Evolutionary conservation across 2,329 filamentous ascomycete species (phyloP).

Genomic region (Fusarium pilosicola): DNA sequence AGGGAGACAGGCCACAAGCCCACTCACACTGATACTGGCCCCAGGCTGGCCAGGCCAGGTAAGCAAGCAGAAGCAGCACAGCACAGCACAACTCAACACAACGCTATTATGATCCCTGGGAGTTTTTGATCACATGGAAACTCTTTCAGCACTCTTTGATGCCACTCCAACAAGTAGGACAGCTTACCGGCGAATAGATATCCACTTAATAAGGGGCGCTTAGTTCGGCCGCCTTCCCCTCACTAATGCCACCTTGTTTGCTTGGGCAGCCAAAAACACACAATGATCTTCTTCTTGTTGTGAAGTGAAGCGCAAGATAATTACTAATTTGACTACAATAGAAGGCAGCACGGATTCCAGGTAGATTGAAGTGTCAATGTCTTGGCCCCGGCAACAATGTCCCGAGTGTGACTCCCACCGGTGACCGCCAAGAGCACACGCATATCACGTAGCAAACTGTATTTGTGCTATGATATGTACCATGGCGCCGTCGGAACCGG

Average conservation of each 20-base stretch:
- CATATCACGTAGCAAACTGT: not conserved
- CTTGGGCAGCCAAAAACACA: conserved; percentile 31
- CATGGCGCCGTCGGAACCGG: conserved; percentile 20
- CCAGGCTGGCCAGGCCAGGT: not conserved
- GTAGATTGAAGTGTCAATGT: not conserved
- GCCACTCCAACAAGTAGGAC: conserved; percentile 26
- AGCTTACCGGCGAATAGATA: conserved; percentile 25
- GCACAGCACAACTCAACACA: not conserved
- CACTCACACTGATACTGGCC: conserved; percentile 27
- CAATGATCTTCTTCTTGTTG: conserved; percentile 8
- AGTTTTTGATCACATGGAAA: conserved; percentile 37
- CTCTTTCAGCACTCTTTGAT: conserved; percentile 20
- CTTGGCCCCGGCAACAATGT: conserved; percentile 33
- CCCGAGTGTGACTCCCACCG: conserved; percentile 32
- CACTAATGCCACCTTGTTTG: conserved; percentile 46
- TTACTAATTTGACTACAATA: not conserved
- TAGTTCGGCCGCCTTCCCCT: conserved; percentile 34
- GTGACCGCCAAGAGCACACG: conserved; percentile 13
- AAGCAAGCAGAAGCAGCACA: conserved; percentile 10
- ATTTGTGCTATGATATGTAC: not conserved
- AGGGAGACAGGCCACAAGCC: conserved; percentile 10
- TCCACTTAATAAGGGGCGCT: conserved; percentile 38
- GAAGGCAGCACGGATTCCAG: not conserved
- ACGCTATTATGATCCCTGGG: conserved; percentile 22
- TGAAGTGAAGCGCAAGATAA: conserved; percentile 12